phyloP scores from a whole-genome alignment of 306 rosid species.

The Trifolium pratense region DNA sequence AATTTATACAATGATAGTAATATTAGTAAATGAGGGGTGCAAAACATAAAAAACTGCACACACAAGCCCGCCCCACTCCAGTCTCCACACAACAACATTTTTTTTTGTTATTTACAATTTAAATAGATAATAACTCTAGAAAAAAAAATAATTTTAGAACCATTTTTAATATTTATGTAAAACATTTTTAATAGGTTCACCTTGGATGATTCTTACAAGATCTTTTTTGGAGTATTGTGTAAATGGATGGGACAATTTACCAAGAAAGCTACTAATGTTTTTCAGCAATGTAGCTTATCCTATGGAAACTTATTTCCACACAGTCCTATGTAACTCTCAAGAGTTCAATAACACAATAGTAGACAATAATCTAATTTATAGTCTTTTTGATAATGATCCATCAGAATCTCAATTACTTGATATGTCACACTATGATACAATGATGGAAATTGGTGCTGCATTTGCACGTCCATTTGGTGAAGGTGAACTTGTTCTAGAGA shows the following conservation, averaged over 20 bases:
- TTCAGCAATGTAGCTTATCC: slow-evolving; percentile 71
- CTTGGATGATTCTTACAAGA: slow-evolving; percentile 70
- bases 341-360: slow-evolving; percentile 57
- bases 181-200: slow-evolving; percentile 67
- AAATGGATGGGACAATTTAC: slow-evolving; percentile 73
- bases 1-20: no score
- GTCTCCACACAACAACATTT: no score
- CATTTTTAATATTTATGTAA: no score
- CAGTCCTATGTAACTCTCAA: slow-evolving; percentile 63
- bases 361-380: slow-evolving; percentile 56
- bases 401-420: slow-evolving; percentile 55
- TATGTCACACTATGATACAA: slow-evolving; percentile 53
- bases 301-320: slow-evolving; percentile 72
- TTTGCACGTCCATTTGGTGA: slow-evolving; percentile 65
- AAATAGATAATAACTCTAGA: no score
- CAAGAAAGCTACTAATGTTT: slow-evolving; percentile 73
- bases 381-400: slow-evolving; percentile 51
- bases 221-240: slow-evolving; percentile 68
- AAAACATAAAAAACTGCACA: no score
- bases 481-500: slow-evolving; percentile 52
- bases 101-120: no score
- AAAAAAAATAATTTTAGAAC: no score
- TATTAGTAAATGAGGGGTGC: no score
- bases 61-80: no score
- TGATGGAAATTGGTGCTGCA: slow-evolving; percentile 55